Conservation (phyloP, 2,329 filamentous ascomycete genomes). For the Bipolaris sorokiniana region DNA sequence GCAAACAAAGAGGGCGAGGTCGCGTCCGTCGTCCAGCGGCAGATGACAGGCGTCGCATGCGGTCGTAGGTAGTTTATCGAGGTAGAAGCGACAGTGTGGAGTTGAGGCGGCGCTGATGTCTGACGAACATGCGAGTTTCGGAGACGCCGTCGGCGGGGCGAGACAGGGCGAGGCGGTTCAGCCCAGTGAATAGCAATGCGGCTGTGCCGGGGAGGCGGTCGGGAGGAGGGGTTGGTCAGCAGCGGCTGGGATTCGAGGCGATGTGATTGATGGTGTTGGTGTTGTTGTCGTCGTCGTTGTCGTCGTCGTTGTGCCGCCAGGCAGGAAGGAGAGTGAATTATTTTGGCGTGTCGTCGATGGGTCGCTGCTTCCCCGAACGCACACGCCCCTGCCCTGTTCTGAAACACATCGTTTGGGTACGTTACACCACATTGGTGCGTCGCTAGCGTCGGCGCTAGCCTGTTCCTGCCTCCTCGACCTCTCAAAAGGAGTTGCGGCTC, state of each 20-base stretch:
- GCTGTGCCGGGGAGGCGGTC: background rate
- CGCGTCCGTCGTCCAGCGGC: conserved; percentile 23
- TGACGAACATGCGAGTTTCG: conserved; percentile 25
- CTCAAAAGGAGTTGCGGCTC: conserved; percentile 24
- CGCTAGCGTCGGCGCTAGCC: conserved; percentile 17
- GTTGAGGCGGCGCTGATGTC: conserved; percentile 22
- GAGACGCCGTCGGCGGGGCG: conserved; percentile 10
- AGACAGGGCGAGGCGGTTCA: conserved; percentile 1
- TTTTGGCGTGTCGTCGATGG: conserved; percentile 17
- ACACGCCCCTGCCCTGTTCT: conserved; percentile 17
- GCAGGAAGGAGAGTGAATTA: conserved; percentile 17
- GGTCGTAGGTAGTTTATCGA: conserved; percentile 11
- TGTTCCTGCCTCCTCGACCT: conserved; percentile 20
- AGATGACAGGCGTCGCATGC: conserved; percentile 24
- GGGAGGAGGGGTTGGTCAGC: background rate
- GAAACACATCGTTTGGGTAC: conserved; percentile 17
- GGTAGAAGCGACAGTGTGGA: conserved; percentile 27
- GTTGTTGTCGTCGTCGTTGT: background rate
- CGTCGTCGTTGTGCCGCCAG: conserved; percentile 7
- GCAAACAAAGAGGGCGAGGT: conserved; percentile 10
- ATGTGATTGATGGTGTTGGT: background rate
- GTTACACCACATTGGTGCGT: conserved; percentile 9
- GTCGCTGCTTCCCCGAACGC: conserved; percentile 14
- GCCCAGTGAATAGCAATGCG: conserved; percentile 8
- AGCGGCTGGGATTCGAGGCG: background rate